Evolutionary conservation across 768 basidiomycete genomes (phyloP).

Genomic region (Pleurotus platypus): DNA sequence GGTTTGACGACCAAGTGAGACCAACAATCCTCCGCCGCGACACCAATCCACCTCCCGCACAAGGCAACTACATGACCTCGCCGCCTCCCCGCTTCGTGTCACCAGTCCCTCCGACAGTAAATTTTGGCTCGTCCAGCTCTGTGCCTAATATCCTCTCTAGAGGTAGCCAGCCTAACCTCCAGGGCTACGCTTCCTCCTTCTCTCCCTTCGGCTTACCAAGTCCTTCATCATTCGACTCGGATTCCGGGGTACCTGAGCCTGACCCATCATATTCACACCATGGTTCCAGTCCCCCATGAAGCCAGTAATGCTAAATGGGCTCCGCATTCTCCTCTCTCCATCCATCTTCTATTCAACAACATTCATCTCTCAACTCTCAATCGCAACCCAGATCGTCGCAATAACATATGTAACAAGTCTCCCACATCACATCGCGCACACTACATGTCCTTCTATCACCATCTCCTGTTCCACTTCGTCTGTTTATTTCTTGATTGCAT

Average conservation of each 20-base stretch:
- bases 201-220: constrained; percentile 3
- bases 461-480: constrained; percentile 31
- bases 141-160: not conserved
- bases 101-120: constrained; percentile 28
- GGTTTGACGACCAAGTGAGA: constrained; percentile 15
- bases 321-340: constrained; percentile 19
- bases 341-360: constrained; percentile 28
- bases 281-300: too few species aligned
- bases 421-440: constrained; percentile 21
- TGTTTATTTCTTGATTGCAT: constrained; percentile 27
- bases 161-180: constrained; percentile 4
- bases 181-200: constrained; percentile 1
- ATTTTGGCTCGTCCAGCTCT: not conserved
- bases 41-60: constrained; percentile 15
- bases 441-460: constrained; percentile 33
- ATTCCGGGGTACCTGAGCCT: constrained; percentile 1
- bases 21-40: constrained; percentile 20
- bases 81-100: constrained; percentile 45
- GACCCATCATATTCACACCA: not conserved
- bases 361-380: constrained; percentile 29
- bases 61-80: constrained; percentile 30
- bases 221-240: constrained; percentile 1
- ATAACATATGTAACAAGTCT: constrained; percentile 15
- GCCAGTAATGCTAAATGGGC: too few species aligned
- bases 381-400: constrained; percentile 16